Evolutionary conservation across 2,329 filamentous ascomycete genomes (phyloP).

Genomic region (Escovopsis sp.): DNA sequence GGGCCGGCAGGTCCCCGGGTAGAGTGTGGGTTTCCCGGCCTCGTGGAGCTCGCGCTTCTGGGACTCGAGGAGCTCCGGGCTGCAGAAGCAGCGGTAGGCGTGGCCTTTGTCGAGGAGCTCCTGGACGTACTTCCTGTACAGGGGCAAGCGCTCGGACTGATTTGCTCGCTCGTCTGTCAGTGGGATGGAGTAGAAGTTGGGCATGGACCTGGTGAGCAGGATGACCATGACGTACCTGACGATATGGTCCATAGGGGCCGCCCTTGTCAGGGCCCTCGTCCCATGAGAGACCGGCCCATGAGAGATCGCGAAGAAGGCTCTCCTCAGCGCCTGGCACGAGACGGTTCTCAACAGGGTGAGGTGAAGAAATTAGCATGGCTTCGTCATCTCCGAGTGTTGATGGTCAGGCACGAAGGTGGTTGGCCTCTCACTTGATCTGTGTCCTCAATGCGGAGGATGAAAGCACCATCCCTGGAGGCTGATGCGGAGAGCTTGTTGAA

Average conservation of each 20-base stretch:
- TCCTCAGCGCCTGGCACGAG: conserved; percentile 67
- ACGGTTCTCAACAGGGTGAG: conserved; percentile 50
- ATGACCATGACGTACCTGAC: no score
- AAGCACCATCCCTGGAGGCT: conserved; percentile 66
- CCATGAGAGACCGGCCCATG: conserved; percentile 83
- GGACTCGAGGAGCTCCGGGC: conserved; percentile 49
- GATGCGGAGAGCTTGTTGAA: conserved; percentile 90
- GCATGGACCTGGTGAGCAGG: no score
- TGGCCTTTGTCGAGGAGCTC: conserved; percentile 52
- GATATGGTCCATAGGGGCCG: conserved; percentile 72
- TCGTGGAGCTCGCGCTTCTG: conserved; percentile 49
- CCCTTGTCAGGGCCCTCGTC: conserved; percentile 82
- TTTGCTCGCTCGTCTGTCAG: no score
- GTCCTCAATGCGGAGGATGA: conserved; percentile 83
- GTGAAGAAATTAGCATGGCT: conserved; percentile 1
- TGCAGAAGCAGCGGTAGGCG: conserved; percentile 92
- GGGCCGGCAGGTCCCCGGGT: conserved; percentile 53
- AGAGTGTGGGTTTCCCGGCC: conserved; percentile 26
- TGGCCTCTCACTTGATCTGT: conserved; percentile 60
- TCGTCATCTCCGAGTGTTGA: neutral
- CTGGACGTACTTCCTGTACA: conserved; percentile 59
- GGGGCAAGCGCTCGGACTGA: conserved; percentile 62
- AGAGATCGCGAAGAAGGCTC: conserved; percentile 61
- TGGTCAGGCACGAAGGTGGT: neutral
- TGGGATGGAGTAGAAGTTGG: no score